These are phyloP conservation scores for Pseudohyphozyma bogoriensis DNA, from an alignment of 768 basidiomycete genomes.

Conservation along the genomic window DNA sequence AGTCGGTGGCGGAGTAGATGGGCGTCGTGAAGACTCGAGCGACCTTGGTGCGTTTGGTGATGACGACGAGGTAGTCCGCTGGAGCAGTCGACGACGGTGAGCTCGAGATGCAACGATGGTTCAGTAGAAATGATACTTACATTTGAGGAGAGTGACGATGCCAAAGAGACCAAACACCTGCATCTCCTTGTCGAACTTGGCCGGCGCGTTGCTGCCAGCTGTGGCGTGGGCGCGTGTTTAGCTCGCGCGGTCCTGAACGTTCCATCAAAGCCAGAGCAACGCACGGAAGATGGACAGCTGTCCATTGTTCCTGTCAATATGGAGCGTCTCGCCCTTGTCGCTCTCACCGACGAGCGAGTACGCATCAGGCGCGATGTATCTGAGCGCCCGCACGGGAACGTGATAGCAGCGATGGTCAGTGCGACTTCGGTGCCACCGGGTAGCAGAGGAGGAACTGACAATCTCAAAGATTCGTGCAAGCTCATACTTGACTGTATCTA, in stretches of 20 bases:
- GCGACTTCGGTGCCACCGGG: too few species aligned
- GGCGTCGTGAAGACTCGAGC: conserved; percentile 74
- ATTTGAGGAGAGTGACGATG: conserved; percentile 43
- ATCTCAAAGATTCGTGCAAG: too few species aligned
- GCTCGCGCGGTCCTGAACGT: not conserved
- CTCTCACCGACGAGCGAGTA: conserved; percentile 28
- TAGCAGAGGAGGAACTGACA: too few species aligned
- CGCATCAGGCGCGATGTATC: conserved; percentile 10
- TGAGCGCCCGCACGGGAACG: too few species aligned
- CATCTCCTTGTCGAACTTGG: conserved; percentile 31
- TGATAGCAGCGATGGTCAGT: too few species aligned
- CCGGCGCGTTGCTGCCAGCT: not conserved
- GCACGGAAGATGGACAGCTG: conserved; percentile 40
- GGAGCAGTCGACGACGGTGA: not conserved
- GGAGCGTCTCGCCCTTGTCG: conserved; percentile 34
- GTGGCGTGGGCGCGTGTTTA: not conserved
- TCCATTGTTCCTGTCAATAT: conserved; percentile 38
- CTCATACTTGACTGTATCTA: too few species aligned
- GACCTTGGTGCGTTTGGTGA: conserved; percentile 69
- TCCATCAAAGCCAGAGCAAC: conserved; percentile 17
- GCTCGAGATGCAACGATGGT: not conserved
- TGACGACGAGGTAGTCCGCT: conserved; percentile 90
- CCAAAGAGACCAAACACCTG: conserved; percentile 45
- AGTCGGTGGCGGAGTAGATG: conserved; percentile 80
- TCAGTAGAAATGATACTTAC: conserved; percentile 17